Percentiles rank a stretch among this genome's conserved stretches.
Evolutionary conservation across 805 yeast species (phyloP).

Genomic region (Clavispora vitiphila): DNA sequence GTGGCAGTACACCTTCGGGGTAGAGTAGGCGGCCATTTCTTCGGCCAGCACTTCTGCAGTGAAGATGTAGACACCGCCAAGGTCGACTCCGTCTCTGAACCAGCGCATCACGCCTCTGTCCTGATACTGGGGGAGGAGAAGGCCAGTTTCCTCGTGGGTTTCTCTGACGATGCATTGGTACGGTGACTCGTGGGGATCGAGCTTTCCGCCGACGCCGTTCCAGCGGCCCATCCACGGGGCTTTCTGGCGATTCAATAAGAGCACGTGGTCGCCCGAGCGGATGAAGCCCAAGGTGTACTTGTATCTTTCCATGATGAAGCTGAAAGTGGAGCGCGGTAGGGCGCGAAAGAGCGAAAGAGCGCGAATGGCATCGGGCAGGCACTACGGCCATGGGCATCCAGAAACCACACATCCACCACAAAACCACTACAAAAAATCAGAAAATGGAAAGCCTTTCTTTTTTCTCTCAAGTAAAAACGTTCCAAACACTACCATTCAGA

Average conservation of each 20-base stretch:
- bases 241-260: constrained; percentile 36
- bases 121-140: constrained; percentile 22
- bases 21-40: constrained; percentile 20
- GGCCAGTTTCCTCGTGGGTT: constrained; percentile 38
- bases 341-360: not conserved
- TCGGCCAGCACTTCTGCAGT: constrained; percentile 28
- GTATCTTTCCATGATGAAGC: constrained; percentile 6
- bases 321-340: not conserved
- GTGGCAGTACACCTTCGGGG: constrained; percentile 26
- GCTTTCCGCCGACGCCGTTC: constrained; percentile 45
- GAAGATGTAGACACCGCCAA: constrained; percentile 37
- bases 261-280: constrained; percentile 26
- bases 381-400: no score
- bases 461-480: no score
- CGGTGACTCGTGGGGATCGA: constrained; percentile 31
- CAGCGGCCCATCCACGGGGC: constrained; percentile 45
- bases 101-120: constrained; percentile 34
- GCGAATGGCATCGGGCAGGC: no score
- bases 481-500: no score
- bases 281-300: constrained; percentile 24
- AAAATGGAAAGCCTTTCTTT: no score
- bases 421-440: no score
- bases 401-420: no score
- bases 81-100: constrained; percentile 22
- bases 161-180: constrained; percentile 38